Evolutionary conservation across 176 grass and related monocot genomes (phyloP).

Genomic region (Ampelocalamus luodianensis): DNA sequence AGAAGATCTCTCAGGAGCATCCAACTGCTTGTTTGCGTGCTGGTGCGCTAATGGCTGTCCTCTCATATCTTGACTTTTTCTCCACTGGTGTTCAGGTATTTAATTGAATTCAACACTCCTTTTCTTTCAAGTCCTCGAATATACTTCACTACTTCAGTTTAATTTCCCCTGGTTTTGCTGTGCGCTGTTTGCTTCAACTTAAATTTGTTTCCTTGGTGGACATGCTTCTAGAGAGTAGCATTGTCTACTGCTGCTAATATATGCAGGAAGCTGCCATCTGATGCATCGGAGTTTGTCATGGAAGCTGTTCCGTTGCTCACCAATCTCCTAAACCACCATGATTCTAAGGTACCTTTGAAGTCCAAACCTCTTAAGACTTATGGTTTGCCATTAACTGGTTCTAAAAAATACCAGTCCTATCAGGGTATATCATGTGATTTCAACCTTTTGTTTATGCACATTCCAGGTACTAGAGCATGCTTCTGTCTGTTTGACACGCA

Average conservation of each 20-base stretch:
- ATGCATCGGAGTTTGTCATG: conserved; percentile 93
- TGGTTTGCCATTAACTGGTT: background rate
- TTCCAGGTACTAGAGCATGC: conserved; percentile 86
- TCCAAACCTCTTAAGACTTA: background rate
- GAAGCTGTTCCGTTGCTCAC: conserved; percentile 78
- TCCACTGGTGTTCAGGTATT: conserved; percentile 83
- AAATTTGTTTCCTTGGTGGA: conserved; percentile 25
- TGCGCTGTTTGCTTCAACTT: conserved; percentile 32
- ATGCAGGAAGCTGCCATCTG: conserved; percentile 89
- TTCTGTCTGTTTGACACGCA: conserved; percentile 88
- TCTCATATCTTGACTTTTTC: conserved; percentile 89
- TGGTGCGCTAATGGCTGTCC: conserved; percentile 82
- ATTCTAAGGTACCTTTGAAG: conserved; percentile 53
- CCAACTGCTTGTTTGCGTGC: conserved; percentile 80
- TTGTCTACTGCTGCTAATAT: conserved; percentile 91
- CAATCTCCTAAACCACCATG: conserved; percentile 87
- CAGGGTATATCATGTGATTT: background rate
- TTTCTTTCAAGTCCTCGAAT: background rate
- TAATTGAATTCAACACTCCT: background rate
- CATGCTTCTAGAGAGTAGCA: conserved; percentile 72
- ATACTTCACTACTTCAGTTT: background rate
- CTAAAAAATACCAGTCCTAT: background rate
- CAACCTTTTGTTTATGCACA: background rate
- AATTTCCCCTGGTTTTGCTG: background rate
- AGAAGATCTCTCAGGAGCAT: conserved; percentile 90